Evolutionary conservation across 768 basidiomycete genomes (phyloP).

Genomic region (Hydnomerulius pinastri): DNA sequence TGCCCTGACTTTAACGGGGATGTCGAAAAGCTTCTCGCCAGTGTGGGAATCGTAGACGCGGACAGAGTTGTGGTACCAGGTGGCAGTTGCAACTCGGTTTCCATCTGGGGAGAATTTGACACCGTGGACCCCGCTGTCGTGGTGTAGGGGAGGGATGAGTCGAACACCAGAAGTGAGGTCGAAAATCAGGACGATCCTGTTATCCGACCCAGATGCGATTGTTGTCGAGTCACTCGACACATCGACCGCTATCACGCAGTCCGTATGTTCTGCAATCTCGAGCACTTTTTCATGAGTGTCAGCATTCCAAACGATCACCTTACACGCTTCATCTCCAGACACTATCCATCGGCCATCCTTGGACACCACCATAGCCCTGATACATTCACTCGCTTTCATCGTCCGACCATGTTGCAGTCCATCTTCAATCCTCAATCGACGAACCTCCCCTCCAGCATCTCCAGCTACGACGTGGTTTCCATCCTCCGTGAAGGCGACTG

Average conservation of each 20-base stretch:
- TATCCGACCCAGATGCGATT: conserved; percentile 5
- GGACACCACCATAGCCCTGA: conserved; percentile 5
- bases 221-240: conserved; percentile 9
- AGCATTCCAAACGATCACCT: conserved; percentile 11
- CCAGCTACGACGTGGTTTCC: conserved; percentile 5
- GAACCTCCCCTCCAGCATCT: conserved; percentile 1
- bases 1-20: conserved; percentile 12
- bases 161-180: conserved; percentile 1
- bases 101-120: conserved; percentile 29
- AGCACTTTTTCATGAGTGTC: conserved; percentile 3
- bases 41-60: conserved; percentile 9
- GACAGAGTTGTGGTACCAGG: conserved; percentile 10
- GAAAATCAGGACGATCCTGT: conserved; percentile 4
- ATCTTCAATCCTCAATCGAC: conserved; percentile 4
- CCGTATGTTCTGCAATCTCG: background rate
- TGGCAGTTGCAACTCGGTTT: conserved; percentile 12
- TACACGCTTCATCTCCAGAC: conserved; percentile 1
- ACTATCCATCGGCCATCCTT: conserved; percentile 9
- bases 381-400: background rate
- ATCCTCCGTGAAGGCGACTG: conserved; percentile 7
- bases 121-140: background rate
- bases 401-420: conserved; percentile 2
- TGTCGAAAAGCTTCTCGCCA: conserved; percentile 3
- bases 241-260: conserved; percentile 6
- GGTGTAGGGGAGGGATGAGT: conserved; percentile 4